phyloP scores from a whole-genome alignment of 805 yeast genomes.

The Starmerella tilneyi region DNA sequence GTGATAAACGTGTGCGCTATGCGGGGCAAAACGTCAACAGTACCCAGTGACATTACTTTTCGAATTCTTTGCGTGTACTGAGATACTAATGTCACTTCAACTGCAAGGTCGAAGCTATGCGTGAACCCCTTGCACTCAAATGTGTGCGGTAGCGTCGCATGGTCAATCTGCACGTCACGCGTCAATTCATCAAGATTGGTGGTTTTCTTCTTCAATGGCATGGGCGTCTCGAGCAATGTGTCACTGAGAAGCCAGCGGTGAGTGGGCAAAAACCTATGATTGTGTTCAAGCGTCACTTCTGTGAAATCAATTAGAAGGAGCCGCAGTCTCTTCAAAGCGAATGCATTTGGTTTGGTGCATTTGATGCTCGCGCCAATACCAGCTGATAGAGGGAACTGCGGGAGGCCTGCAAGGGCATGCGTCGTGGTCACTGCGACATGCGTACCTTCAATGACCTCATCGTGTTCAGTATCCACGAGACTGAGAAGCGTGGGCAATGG shows the following conservation, averaged over 20 bases:
- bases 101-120: constrained; percentile 12
- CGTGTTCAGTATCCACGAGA: constrained; percentile 14
- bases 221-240: background rate
- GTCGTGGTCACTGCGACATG: constrained; percentile 9
- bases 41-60: constrained; percentile 8
- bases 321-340: constrained; percentile 9
- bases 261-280: background rate
- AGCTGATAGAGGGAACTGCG: constrained; percentile 15
- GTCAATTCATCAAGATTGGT: constrained; percentile 6
- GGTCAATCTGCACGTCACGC: constrained; percentile 10
- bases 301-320: constrained; percentile 12
- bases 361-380: constrained; percentile 13
- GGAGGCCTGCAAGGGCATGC: constrained; percentile 18
- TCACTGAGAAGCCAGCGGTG: constrained; percentile 17
- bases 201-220: background rate
- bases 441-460: constrained; percentile 7
- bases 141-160: constrained; percentile 12
- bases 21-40: constrained; percentile 15
- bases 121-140: constrained; percentile 5
- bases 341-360: constrained; percentile 1
- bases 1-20: constrained; percentile 4
- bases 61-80: background rate
- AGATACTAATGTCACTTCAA: constrained; percentile 12
- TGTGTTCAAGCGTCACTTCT: background rate
- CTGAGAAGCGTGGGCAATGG: constrained; percentile 11